Conservation (phyloP, 1,284 basidiomycete species). For the Heterobasidion occidentale region DNA sequence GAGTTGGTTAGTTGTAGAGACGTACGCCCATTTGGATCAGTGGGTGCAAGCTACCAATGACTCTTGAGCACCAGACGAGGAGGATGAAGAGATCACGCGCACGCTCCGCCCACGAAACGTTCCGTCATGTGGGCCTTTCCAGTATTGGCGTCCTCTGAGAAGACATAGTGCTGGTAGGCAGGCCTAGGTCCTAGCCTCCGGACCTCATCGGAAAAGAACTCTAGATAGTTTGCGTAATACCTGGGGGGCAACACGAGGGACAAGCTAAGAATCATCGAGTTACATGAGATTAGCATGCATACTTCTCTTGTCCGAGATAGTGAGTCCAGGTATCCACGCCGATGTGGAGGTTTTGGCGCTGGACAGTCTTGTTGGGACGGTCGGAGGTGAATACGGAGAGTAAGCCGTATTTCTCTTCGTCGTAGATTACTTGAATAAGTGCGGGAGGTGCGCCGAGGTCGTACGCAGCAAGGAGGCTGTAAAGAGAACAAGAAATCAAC, state of each 20-base stretch:
- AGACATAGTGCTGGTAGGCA: conserved; percentile 46
- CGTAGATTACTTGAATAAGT: conserved; percentile 46
- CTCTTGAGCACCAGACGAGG: not conserved
- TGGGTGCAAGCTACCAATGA: conserved; percentile 41
- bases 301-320: conserved; percentile 49
- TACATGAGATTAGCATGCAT: conserved; percentile 6
- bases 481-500: conserved; percentile 5
- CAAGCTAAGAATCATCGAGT: not conserved
- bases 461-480: conserved; percentile 55
- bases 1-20: conserved; percentile 3
- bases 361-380: conserved; percentile 21
- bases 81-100: conserved; percentile 17
- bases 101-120: conserved; percentile 50
- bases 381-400: conserved; percentile 37
- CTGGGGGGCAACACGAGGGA: conserved; percentile 15
- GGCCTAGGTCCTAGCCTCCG: conserved; percentile 30
- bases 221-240: conserved; percentile 44
- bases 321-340: conserved; percentile 44
- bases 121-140: conserved; percentile 44
- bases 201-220: conserved; percentile 49
- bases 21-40: conserved; percentile 59
- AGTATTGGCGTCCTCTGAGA: conserved; percentile 39
- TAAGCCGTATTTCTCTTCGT: conserved; percentile 30
- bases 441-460: conserved; percentile 51
- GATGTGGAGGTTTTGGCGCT: conserved; percentile 29